These are phyloP conservation scores for Mycena sanguinolenta DNA, from an alignment of 768 basidiomycete genomes.

Conservation along the genomic window DNA sequence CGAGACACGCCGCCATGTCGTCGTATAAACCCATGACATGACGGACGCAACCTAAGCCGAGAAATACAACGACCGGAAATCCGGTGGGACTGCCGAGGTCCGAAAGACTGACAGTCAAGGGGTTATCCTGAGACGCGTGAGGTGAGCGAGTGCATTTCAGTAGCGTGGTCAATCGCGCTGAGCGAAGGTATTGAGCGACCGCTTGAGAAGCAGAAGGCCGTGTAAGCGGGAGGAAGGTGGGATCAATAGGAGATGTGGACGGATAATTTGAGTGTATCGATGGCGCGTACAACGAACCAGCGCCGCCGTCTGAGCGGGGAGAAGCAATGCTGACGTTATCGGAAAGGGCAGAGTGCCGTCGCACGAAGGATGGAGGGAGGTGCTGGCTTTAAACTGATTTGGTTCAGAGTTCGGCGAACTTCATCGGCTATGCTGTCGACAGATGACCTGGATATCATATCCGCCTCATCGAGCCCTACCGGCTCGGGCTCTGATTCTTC, in stretches of 20 bases:
- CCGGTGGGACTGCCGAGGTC: constrained; percentile 92
- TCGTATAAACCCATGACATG: constrained; percentile 97
- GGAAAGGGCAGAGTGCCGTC: constrained; percentile 67
- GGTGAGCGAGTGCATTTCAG: constrained; percentile 84
- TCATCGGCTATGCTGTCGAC: constrained; percentile 91
- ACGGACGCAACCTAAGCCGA: constrained; percentile 94
- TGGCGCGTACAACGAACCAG: constrained; percentile 62
- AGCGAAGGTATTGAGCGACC: constrained; percentile 90
- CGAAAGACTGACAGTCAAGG: constrained; percentile 90
- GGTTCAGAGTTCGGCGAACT: constrained; percentile 76
- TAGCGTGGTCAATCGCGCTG: constrained; percentile 86
- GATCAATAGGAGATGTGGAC: constrained; percentile 63
- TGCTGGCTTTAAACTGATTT: constrained; percentile 58
- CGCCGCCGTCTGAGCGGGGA: constrained; percentile 67
- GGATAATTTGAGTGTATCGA: constrained; percentile 61
- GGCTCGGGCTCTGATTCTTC: constrained; percentile 70
- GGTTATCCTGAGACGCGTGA: constrained; percentile 80
- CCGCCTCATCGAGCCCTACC: constrained; percentile 65
- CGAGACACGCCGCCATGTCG: constrained; percentile 92
- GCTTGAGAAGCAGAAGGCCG: constrained; percentile 71
- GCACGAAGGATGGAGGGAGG: constrained; percentile 57
- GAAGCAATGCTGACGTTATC: constrained; percentile 69
- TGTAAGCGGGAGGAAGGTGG: constrained; percentile 55
- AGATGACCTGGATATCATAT: constrained; percentile 83
- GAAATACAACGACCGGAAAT: constrained; percentile 89